Evolutionary conservation across 2,329 filamentous ascomycete genomes (phyloP).

Genomic region (Talaromyces albobiverticillius): DNA sequence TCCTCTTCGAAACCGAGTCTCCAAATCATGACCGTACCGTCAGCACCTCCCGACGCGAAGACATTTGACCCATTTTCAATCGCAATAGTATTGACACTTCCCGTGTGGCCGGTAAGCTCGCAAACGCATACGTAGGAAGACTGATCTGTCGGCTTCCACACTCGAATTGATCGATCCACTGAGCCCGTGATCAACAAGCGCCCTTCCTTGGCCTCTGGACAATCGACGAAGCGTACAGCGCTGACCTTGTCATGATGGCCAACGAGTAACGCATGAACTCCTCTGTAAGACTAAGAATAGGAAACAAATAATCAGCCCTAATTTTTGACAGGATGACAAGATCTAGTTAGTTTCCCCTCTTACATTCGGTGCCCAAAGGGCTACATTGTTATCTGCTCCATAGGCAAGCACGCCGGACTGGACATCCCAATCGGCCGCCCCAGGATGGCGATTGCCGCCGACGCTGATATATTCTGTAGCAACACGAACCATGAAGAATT

Average conservation of each 20-base stretch:
- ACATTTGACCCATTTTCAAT: conserved; percentile 44
- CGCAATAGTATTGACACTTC: conserved; percentile 66
- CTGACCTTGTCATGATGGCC: conserved; percentile 81
- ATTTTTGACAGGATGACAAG: neutral
- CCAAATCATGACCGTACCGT: conserved; percentile 67
- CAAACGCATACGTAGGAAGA: conserved; percentile 39
- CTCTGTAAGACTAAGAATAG: conserved; percentile 47
- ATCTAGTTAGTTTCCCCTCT: too few relatives aligned
- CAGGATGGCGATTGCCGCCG: conserved; percentile 86
- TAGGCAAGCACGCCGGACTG: conserved; percentile 73
- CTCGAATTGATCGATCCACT: conserved; percentile 71
- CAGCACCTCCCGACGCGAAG: conserved; percentile 61
- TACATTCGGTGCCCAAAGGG: conserved; percentile 80
- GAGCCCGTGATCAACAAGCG: conserved; percentile 73
- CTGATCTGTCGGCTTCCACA: conserved; percentile 50
- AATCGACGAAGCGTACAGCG: conserved; percentile 73
- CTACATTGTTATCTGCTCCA: conserved; percentile 84
- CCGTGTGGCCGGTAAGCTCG: conserved; percentile 65
- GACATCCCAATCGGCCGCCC: conserved; percentile 82
- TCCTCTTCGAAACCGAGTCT: conserved; percentile 46
- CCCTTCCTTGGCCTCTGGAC: conserved; percentile 39
- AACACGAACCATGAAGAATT: conserved; percentile 35
- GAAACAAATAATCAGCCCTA: neutral
- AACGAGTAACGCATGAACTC: conserved; percentile 65
- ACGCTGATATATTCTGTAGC: conserved; percentile 61